Evolutionary conservation across 2,329 filamentous ascomycete genomes (phyloP), one percentile per base, ranked within the genome.

Genomic region (Colletotrichum filicis): DNA sequence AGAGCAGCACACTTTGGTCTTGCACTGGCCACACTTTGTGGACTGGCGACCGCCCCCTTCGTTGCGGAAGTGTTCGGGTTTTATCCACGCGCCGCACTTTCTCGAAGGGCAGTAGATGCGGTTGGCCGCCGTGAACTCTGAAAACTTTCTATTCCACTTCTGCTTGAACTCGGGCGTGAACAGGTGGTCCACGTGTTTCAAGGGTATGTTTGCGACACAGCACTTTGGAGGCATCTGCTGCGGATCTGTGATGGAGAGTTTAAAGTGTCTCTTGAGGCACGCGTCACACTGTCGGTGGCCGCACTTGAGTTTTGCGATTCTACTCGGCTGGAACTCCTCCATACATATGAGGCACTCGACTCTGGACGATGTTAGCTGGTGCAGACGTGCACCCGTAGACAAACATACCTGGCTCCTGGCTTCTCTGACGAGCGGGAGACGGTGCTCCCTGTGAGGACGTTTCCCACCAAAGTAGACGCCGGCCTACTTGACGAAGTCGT

Each of bases 161-260:
- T 87, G 90, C 83, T 97, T 96, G 86, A 97, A 96, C 66, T 88
- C 86, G 70, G 87, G 79, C 78, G 94, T 90, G 78, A 97, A 95
- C 8, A 97, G 85, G 28, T 87, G 87, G 14, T 96, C 93, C 32
- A 96, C 95, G 79, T 95, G 91, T 76, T 91, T 92, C 7, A 95
- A 84, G 0, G 93, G 91, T 71, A 97, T 97, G 76, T 90, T 89
- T 14, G 94, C 90, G 24, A 88, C 78, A 82, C 95, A 98, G 82
- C 95, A 98, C 79, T 88, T 90, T 0, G 95, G 95, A 22, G 95
- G 94, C 94, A 97, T 97, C 76, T 94, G 92, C 73, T 91, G 89
- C 1, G 93, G 91, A 79, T 97, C 94, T 55, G 88, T 92, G 74
- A 95, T 86, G 12, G 94, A 97, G 74, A 94, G 87, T 66, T 88